Conservation (phyloP, 169 alveolate genomes). For the Nephromyces sp. region DNA sequence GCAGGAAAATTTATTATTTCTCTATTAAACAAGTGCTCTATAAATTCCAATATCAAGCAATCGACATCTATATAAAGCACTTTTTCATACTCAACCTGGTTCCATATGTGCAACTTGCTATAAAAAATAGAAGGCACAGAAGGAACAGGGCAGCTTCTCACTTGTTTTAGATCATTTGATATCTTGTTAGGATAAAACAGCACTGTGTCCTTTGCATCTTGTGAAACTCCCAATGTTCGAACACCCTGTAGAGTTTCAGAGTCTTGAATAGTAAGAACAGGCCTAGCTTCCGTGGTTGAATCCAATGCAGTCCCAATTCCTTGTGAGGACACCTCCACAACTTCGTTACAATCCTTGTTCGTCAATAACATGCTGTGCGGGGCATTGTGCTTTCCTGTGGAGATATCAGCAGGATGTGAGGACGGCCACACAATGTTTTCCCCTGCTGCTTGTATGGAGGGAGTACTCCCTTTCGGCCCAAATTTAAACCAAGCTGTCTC, state of each 20-base stretch:
- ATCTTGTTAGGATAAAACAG: not conserved
- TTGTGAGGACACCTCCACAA: no score
- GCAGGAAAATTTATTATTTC: constrained; percentile 3
- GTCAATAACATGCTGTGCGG: no score
- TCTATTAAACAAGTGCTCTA: constrained; percentile 7
- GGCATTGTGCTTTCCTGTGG: no score
- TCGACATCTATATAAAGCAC: constrained; percentile 17
- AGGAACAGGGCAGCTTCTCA: not conserved
- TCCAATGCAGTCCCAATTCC: no score
- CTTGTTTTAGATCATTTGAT: not conserved
- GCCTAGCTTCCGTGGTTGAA: not conserved
- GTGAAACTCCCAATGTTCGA: not conserved
- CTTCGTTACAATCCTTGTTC: no score
- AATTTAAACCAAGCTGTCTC: no score
- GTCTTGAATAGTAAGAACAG: not conserved
- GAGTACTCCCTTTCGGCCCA: no score
- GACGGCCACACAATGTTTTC: no score
- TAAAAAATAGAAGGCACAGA: not conserved
- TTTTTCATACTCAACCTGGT: not conserved
- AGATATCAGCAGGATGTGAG: no score
- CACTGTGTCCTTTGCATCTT: not conserved
- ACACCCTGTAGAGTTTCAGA: not conserved
- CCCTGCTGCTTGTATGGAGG: no score
- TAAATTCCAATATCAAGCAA: not conserved
- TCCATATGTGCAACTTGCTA: constrained; percentile 19